phyloP scores from a whole-genome alignment of 2,329 filamentous ascomycete species.

The Monosporascus sp. region DNA sequence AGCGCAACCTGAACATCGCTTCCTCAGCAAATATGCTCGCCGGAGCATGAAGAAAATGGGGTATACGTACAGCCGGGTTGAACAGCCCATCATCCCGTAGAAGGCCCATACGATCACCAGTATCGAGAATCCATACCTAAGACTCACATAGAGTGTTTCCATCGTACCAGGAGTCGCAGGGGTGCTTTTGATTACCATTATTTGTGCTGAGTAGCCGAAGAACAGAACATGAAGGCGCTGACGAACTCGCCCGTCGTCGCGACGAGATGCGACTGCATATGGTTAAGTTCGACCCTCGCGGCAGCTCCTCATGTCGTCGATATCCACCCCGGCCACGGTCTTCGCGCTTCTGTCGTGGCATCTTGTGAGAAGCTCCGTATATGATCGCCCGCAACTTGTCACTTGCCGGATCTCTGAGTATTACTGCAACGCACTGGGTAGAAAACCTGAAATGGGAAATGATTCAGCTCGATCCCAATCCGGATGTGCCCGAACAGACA shows the following conservation, averaged over 20 bases:
- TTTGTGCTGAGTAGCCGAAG: constrained; percentile 32
- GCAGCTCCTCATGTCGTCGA: background rate
- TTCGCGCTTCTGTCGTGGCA: background rate
- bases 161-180: constrained; percentile 15
- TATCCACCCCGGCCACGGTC: background rate
- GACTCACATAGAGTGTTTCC: constrained; percentile 32
- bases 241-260: constrained; percentile 37
- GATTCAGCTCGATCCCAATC: too few species aligned
- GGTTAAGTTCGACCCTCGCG: constrained; percentile 7
- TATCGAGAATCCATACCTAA: constrained; percentile 39
- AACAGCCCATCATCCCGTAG: constrained; percentile 41
- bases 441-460: too few species aligned
- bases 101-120: constrained; percentile 45
- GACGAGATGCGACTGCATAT: constrained; percentile 26
- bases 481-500: too few species aligned
- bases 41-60: background rate
- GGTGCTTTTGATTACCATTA: constrained; percentile 21
- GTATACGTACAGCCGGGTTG: constrained; percentile 31
- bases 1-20: constrained; percentile 36
- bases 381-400: too few species aligned
- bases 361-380: too few species aligned
- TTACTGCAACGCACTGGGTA: too few species aligned
- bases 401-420: too few species aligned
- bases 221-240: constrained; percentile 39
- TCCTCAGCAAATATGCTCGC: background rate